Evolutionary conservation across 768 basidiomycete species (phyloP).

Genomic region (Trametes sanguinea): DNA sequence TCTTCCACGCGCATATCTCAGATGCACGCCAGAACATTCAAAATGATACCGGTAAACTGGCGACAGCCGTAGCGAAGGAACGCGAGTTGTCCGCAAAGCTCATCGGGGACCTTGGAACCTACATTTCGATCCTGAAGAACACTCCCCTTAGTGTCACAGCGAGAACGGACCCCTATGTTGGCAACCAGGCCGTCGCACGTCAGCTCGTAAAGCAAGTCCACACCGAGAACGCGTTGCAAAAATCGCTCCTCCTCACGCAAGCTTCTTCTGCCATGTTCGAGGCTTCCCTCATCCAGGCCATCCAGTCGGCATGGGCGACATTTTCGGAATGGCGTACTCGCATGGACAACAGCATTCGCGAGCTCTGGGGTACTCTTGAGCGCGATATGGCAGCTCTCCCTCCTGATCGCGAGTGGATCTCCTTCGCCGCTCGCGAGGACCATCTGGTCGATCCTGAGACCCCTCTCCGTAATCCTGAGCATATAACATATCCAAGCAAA

Average conservation of each 20-base stretch:
- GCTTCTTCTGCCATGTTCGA: constrained; percentile 97
- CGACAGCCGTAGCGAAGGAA: constrained; percentile 89
- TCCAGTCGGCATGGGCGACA: constrained; percentile 97
- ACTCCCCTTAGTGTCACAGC: constrained; percentile 84
- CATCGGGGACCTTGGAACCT: constrained; percentile 84
- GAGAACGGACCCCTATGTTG: constrained; percentile 82
- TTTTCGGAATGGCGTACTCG: constrained; percentile 94
- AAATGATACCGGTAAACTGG: constrained; percentile 93
- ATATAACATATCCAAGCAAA: constrained; percentile 85
- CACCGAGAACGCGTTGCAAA: constrained; percentile 97
- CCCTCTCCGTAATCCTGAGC: constrained; percentile 76
- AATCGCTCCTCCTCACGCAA: constrained; percentile 97
- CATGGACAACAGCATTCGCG: constrained; percentile 69
- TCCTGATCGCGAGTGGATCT: constrained; percentile 93
- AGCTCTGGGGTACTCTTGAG: constrained; percentile 72
- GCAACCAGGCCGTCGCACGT: constrained; percentile 69
- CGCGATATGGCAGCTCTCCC: constrained; percentile 75
- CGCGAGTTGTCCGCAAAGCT: constrained; percentile 83
- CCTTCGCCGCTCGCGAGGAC: constrained; percentile 90
- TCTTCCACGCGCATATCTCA: not conserved
- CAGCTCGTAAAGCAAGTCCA: constrained; percentile 92
- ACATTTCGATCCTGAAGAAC: constrained; percentile 92
- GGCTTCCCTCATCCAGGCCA: constrained; percentile 90
- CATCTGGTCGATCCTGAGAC: constrained; percentile 98
- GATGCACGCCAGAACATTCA: constrained; percentile 70